These are phyloP conservation scores for Metarhizium anisopliae DNA, from an alignment of 2,329 filamentous ascomycete species.

Conservation along the genomic window DNA sequence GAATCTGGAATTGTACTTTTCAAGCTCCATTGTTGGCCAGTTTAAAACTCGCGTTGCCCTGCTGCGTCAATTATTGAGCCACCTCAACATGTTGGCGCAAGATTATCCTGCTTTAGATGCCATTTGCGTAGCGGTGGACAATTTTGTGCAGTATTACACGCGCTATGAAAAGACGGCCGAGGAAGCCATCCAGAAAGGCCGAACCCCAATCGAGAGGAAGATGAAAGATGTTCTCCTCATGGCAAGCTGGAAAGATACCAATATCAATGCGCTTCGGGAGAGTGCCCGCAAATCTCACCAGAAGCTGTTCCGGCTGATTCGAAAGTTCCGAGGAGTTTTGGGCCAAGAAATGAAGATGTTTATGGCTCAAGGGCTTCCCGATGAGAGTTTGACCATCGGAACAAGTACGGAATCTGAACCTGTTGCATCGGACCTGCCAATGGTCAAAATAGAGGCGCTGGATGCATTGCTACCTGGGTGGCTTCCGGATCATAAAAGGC, in stretches of 20 bases:
- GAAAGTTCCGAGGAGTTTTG: slow-evolving; percentile 77
- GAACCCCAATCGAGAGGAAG: slow-evolving; percentile 72
- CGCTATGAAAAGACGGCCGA: slow-evolving; percentile 60
- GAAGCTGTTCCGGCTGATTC: slow-evolving; percentile 83
- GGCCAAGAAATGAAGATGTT: slow-evolving; percentile 65
- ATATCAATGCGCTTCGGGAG: slow-evolving; percentile 79
- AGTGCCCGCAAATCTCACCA: slow-evolving; percentile 85
- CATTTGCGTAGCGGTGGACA: slow-evolving; percentile 58
- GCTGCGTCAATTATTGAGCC: slow-evolving; percentile 53
- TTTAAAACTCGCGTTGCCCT: slow-evolving; percentile 65
- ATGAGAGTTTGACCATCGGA: slow-evolving; percentile 26
- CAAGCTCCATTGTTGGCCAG: slow-evolving; percentile 71
- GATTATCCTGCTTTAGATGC: slow-evolving; percentile 50
- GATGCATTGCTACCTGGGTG: slow-evolving; percentile 24
- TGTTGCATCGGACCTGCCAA: slow-evolving; percentile 6
- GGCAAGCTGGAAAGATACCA: slow-evolving; percentile 97
- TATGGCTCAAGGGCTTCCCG: slow-evolving; percentile 49
- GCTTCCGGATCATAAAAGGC: slow-evolving; percentile 47
- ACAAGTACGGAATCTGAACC: slow-evolving; percentile 2
- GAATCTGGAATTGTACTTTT: slow-evolving; percentile 72
- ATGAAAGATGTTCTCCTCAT: slow-evolving; percentile 90
- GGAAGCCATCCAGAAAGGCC: slow-evolving; percentile 58
- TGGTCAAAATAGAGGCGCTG: slow-evolving; percentile 12
- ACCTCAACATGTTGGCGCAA: slow-evolving; percentile 52
- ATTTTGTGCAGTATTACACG: slow-evolving; percentile 68